Evolutionary conservation across 495 filamentous ascomycete genomes (phyloP).

Genomic region (Podospora comata): DNA sequence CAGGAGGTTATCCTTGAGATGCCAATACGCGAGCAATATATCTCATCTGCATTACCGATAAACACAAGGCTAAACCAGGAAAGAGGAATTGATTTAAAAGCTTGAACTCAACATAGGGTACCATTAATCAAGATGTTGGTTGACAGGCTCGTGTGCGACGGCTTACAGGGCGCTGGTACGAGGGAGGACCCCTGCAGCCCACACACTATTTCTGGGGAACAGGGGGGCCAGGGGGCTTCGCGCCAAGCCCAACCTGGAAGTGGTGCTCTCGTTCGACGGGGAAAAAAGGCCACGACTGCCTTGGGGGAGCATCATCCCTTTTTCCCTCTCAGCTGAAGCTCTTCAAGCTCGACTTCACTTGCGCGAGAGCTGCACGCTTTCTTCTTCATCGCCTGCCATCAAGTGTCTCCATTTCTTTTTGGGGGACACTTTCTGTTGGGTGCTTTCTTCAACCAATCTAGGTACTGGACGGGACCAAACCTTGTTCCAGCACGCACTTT

Average conservation of each 20-base stretch:
- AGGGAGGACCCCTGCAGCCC: not conserved
- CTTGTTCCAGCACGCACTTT: slow-evolving; percentile 12
- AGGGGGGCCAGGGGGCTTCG: slow-evolving; percentile 11
- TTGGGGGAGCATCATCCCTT: slow-evolving; percentile 23
- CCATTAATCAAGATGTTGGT: slow-evolving; percentile 3
- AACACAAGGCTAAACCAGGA: not conserved
- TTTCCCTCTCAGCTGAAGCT: slow-evolving; percentile 17
- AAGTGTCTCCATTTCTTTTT: slow-evolving; percentile 21
- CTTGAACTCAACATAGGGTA: not conserved
- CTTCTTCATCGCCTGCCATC: slow-evolving; percentile 19
- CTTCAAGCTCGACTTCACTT: slow-evolving; percentile 25
- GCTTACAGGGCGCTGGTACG: not conserved
- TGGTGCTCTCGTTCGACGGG: slow-evolving; percentile 13
- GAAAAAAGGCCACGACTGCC: slow-evolving; percentile 32
- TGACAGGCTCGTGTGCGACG: slow-evolving; percentile 4
- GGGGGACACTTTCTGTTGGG: slow-evolving; percentile 23
- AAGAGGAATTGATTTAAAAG: not conserved
- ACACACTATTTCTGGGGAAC: not conserved
- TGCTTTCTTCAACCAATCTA: slow-evolving; percentile 15
- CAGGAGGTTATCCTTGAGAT: not conserved
- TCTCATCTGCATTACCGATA: not conserved
- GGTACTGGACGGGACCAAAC: slow-evolving; percentile 6
- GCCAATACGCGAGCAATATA: not conserved
- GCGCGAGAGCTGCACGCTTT: slow-evolving; percentile 20
- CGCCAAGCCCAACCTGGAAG: slow-evolving; percentile 23